Evolutionary conservation across 345 rosid species (phyloP), one percentile per base, ranked within the genome.

Genomic region (Camelina sativa): DNA sequence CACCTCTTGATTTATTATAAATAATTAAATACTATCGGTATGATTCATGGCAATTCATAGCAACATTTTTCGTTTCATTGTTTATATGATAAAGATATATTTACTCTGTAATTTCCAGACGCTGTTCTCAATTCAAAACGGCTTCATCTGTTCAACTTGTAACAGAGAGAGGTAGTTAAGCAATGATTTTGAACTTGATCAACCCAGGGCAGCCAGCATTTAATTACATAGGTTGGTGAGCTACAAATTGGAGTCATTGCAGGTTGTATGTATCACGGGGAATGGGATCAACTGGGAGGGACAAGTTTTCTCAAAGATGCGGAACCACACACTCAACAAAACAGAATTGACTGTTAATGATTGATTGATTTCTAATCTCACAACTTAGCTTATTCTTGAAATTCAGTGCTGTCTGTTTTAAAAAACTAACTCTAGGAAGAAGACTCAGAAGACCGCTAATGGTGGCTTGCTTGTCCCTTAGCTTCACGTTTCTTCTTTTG

Each of bases 261-360:
- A 95, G 99, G 99, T 96, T 69, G 98, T 96, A 65, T 92, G 25
- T 23, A 23, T 23, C 99, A 44, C 88, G 99, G 58, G 99, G 23
- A 96, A 96, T 69, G 98, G 99, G 79, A 96, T 96, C 78, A 96
- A 96, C 77, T 96, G 99, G 99, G 92, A 92, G 83, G 99, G 99
- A 76, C 99, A 96, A 82, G 98, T 92, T 78, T 96, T 96, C 85
- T 96, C 99, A 22, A 96, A 92, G 90, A 92, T 96, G 99, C 92
- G 97, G 30, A 96, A 96, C 87, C 96, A 96, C 78, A 96, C 99
- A 5, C 78, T 88, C 73, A 92, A n/a, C n/a, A 97, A 65, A 95
- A 95, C 80, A 85, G 94, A 86, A 95, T 95, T 23, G 97, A 92
- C 98, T 13, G 99, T 95, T 89, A 64, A 83, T 61, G 65, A 78